These are phyloP conservation scores for Elongisporangium anandrum DNA, from an alignment of 352 stramenopile genomes.

Conservation along the genomic window DNA sequence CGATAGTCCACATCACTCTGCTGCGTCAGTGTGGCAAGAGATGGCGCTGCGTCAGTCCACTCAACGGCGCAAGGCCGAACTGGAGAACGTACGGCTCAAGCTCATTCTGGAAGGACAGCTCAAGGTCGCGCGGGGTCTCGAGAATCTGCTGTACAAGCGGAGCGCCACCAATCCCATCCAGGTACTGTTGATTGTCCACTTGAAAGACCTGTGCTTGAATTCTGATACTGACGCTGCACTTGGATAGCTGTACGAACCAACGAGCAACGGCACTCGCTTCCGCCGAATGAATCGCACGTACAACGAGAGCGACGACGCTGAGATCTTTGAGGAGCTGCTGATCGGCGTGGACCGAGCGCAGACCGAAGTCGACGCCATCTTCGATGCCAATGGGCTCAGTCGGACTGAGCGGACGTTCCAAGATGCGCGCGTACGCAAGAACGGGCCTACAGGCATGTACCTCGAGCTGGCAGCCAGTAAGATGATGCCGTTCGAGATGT, in stretches of 20 bases:
- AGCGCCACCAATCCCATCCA: conserved; percentile 3
- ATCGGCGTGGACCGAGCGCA: conserved; percentile 12
- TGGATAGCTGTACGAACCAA: neutral
- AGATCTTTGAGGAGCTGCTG: conserved; percentile 25
- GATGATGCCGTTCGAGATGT: conserved; percentile 21
- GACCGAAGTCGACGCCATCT: conserved; percentile 13
- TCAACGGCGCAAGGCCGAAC: conserved; percentile 33
- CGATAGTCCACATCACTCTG: neutral
- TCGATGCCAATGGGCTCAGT: conserved; percentile 18
- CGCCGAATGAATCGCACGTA: neutral
- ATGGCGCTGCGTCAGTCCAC: conserved; percentile 32
- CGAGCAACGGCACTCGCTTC: neutral
- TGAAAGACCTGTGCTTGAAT: no score
- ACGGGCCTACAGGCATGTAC: conserved; percentile 14
- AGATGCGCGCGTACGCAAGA: conserved; percentile 19
- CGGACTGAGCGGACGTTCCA: conserved; percentile 19
- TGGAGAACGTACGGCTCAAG: conserved; percentile 42
- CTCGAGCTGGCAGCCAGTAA: conserved; percentile 29
- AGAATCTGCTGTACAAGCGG: conserved; percentile 28
- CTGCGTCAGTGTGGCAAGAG: conserved; percentile 28
- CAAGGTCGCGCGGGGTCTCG: conserved; percentile 38
- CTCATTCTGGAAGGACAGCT: conserved; percentile 45
- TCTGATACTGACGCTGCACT: neutral
- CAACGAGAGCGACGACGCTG: conserved; percentile 12
- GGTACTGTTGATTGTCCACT: neutral